Evolutionary conservation across 768 basidiomycete genomes (phyloP), one percentile per base, ranked within the genome.

Genomic region (Tricholoma terreum): DNA sequence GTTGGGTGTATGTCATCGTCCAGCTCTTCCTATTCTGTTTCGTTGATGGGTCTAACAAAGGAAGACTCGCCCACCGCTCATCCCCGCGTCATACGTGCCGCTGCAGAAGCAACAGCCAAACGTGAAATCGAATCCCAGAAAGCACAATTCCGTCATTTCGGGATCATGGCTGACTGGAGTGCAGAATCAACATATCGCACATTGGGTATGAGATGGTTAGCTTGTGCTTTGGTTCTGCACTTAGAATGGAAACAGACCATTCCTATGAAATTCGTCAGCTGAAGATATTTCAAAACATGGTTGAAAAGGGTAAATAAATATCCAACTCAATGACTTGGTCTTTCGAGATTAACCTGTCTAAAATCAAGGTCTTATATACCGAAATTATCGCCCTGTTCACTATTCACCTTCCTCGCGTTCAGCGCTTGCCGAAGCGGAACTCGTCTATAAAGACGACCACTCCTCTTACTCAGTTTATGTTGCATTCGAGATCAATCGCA

Each of bases 331-430:
- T 48, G 17, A 15, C 30, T 17, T 54, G 53, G 21, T 24, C 34
- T 45, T 49, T 31, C n/a, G 1, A 17, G 30, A 31, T 49, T 31
- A 10, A 49, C 46, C 17, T 24, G 5, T 12, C 3, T n/a, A 54
- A 27, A 1, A 4, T 24, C 22, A 58, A 89, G 92, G 88, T 42
- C 79, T 94, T 19, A 90, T 98, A 57, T 91, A 89, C 63, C 81
- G 92, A 54, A 86, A 90, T 59, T 86, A 92, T 63, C 86, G 94
- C 27, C 96, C 96, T 0, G 92, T 95, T 5, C 85, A 97, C 69
- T 98, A 92, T 69, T 98, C 96, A 0, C 96, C 96, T 2, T 96
- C 94, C 0, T 97, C 95, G 1, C 84, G 83, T 40, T 95, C 96
- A 6, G 96, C 96, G 0, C 75, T 99, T 12, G 96, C 96, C 0